A percentile compares a stretch with the other conserved stretches of the same genome.
Evolutionary conservation across 78 protist species (phyloP).

Genomic region (Fonticula alba): DNA sequence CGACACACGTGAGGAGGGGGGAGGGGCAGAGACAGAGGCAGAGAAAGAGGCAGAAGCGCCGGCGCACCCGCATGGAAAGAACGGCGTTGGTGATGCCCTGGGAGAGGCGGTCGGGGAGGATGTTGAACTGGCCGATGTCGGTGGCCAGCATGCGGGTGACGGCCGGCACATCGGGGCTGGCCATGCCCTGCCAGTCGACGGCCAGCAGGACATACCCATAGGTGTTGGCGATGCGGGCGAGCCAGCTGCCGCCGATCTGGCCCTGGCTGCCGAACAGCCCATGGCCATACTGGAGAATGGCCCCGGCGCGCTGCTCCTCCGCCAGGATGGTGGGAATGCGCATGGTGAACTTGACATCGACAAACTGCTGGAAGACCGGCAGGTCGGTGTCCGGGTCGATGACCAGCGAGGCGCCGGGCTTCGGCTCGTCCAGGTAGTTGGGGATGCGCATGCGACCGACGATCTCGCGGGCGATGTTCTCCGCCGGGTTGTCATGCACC

Average conservation of each 20-base stretch:
- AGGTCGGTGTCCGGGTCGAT: background rate
- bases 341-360: background rate
- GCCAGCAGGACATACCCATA: constrained; percentile 2
- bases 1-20: too few species aligned
- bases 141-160: background rate
- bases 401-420: background rate
- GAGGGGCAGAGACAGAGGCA: background rate
- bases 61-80: background rate
- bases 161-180: background rate
- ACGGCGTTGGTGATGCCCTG: background rate
- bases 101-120: background rate
- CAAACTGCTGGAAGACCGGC: background rate
- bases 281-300: constrained; percentile 2
- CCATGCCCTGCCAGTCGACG: constrained; percentile 3
- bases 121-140: background rate
- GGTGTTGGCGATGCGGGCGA: background rate
- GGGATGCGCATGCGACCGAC: background rate
- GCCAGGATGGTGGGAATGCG: background rate
- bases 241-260: background rate
- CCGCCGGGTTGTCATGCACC: background rate
- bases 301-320: background rate
- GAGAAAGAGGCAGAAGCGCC: too few species aligned
- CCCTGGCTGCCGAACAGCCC: constrained; percentile 3
- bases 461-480: background rate
- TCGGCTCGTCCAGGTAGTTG: background rate